phyloP scores from a whole-genome alignment of 176 grass and related monocot species.

The Chrysopogon serrulatus region DNA sequence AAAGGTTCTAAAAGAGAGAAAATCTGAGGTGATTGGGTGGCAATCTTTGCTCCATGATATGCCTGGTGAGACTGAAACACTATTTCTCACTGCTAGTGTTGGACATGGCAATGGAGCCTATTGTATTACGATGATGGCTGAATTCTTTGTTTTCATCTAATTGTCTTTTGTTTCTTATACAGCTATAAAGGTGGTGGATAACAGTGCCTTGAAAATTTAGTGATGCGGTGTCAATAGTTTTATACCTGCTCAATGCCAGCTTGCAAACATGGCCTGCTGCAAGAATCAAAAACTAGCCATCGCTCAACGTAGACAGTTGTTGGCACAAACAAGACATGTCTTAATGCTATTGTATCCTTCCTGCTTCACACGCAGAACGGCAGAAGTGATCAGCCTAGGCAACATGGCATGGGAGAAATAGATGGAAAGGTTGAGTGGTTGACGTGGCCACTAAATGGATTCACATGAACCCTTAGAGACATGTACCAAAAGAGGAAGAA shows the following conservation, averaged over 20 bases:
- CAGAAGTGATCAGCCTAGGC: conserved; percentile 10
- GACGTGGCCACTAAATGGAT: conserved; percentile 44
- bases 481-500: conserved; percentile 20
- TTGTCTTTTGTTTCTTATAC: neutral
- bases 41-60: conserved; percentile 10
- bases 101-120: conserved; percentile 31
- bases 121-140: neutral
- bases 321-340: conserved; percentile 20
- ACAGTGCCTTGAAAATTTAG: neutral
- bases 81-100: neutral
- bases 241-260: neutral
- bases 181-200: neutral
- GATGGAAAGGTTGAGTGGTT: conserved; percentile 12
- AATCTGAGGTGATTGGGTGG: conserved; percentile 16
- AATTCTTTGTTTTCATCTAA: conserved; percentile 12
- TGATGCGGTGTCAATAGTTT: neutral
- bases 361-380: neutral
- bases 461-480: conserved; percentile 29
- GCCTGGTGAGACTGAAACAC: conserved; percentile 13
- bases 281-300: conserved; percentile 14
- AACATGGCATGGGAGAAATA: conserved; percentile 32
- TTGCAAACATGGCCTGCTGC: neutral
- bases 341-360: conserved; percentile 17
- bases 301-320: conserved; percentile 28
- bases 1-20: neutral